Conservation (phyloP, 2,329 filamentous ascomycete species). For the Aschersonia sp. region DNA sequence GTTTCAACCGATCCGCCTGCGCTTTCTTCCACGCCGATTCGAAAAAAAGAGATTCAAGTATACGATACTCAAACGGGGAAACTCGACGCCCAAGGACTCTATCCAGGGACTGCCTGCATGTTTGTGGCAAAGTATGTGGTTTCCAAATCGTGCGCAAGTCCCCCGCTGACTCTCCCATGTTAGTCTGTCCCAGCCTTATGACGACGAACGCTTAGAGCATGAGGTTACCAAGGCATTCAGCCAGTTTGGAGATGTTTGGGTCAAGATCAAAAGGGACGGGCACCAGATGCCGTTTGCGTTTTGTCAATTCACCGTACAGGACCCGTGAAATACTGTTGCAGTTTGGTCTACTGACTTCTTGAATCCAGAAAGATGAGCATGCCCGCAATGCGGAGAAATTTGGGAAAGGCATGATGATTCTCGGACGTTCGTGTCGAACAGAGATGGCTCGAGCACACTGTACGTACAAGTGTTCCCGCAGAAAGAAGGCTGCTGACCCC, state of each 20-base stretch:
- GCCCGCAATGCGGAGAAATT: constrained; percentile 31
- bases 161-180: constrained; percentile 2
- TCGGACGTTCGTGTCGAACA: constrained; percentile 42
- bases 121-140: constrained; percentile 51
- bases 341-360: neutral
- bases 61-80: constrained; percentile 2
- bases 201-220: constrained; percentile 34
- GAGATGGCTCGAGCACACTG: constrained; percentile 46
- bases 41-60: constrained; percentile 1
- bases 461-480: constrained; percentile 22
- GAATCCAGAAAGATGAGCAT: constrained; percentile 27
- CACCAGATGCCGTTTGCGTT: constrained; percentile 50
- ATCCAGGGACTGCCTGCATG: constrained; percentile 41
- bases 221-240: constrained; percentile 38
- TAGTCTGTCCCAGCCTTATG: constrained; percentile 35
- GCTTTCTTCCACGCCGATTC: neutral
- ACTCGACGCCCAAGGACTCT: constrained; percentile 35
- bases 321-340: neutral
- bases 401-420: constrained; percentile 32
- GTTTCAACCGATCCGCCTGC: constrained; percentile 1
- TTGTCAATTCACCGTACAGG: constrained; percentile 44
- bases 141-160: neutral
- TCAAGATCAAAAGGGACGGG: constrained; percentile 47
- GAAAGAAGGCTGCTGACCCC: no score
- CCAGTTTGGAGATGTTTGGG: constrained; percentile 39